Conservation (phyloP, 495 filamentous ascomycete species). For the Penicillium malachiteum region DNA sequence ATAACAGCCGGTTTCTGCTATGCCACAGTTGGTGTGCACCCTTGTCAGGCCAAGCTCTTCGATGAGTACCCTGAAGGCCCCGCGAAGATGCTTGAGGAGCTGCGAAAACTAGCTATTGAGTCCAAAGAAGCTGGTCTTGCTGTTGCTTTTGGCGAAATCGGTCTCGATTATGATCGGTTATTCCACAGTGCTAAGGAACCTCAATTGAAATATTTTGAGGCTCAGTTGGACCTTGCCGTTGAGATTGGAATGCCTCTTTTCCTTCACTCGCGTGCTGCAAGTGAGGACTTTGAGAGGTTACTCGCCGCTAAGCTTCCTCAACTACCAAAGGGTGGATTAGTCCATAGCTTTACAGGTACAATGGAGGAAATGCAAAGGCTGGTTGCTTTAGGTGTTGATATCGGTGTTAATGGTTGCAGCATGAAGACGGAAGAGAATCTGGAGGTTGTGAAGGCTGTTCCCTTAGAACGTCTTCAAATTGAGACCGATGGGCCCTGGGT, state of each 20-base stretch:
- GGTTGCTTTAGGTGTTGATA: slow-evolving; percentile 72
- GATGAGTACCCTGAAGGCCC: slow-evolving; percentile 56
- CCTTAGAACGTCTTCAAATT: slow-evolving; percentile 73
- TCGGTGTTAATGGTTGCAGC: slow-evolving; percentile 88
- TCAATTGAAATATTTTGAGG: slow-evolving; percentile 81
- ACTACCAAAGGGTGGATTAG: slow-evolving; percentile 71
- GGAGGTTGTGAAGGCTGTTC: slow-evolving; percentile 72
- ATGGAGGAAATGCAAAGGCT: slow-evolving; percentile 76
- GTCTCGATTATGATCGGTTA: slow-evolving; percentile 91
- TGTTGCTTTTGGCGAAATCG: slow-evolving; percentile 92
- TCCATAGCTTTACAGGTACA: slow-evolving; percentile 90
- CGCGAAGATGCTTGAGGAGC: slow-evolving; percentile 56
- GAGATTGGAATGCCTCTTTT: slow-evolving; percentile 81
- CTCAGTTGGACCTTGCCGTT: slow-evolving; percentile 75
- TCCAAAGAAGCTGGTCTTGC: slow-evolving; percentile 49
- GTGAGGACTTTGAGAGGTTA: slow-evolving; percentile 74
- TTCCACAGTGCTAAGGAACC: slow-evolving; percentile 71
- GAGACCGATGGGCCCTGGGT: slow-evolving; percentile 95
- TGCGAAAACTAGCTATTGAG: slow-evolving; percentile 55
- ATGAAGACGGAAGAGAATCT: slow-evolving; percentile 91
- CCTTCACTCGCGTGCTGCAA: slow-evolving; percentile 83
- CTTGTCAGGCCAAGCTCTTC: slow-evolving; percentile 74
- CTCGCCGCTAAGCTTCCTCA: slow-evolving; percentile 50
- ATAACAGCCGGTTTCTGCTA: slow-evolving; percentile 74
- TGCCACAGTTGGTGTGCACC: slow-evolving; percentile 89